Evolutionary conservation across 768 basidiomycete species (phyloP).

Genomic region (Postia placenta): DNA sequence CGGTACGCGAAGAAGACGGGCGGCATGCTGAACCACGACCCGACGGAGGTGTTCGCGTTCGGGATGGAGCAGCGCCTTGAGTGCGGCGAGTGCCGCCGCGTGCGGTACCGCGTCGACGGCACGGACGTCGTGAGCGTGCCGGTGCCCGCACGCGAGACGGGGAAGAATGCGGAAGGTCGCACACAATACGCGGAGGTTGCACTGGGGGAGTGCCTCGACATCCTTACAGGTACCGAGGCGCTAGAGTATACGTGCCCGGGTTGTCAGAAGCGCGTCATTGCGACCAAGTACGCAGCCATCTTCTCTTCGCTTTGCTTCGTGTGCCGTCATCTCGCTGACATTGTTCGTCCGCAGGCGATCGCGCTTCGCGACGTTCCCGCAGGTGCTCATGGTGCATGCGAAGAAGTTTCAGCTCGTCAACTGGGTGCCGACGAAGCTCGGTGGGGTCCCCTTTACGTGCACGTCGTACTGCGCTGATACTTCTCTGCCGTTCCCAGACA

Average conservation of each 20-base stretch:
- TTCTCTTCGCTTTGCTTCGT: background rate
- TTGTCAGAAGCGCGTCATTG: slow-evolving; percentile 64
- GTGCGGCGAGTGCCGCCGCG: slow-evolving; percentile 71
- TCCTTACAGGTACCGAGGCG: slow-evolving; percentile 50
- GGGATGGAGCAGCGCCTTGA: slow-evolving; percentile 84
- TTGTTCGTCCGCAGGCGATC: slow-evolving; percentile 43
- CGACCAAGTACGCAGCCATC: slow-evolving; percentile 55
- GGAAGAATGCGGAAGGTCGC: slow-evolving; percentile 56
- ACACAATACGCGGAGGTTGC: slow-evolving; percentile 54
- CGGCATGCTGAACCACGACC: slow-evolving; percentile 46
- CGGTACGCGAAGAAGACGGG: slow-evolving; percentile 50
- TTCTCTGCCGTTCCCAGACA: slow-evolving; percentile 48
- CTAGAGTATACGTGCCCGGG: slow-evolving; percentile 78
- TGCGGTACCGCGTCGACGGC: slow-evolving; percentile 75
- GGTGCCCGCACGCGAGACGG: slow-evolving; percentile 61
- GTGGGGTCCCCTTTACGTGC: slow-evolving; percentile 30
- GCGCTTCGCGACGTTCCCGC: slow-evolving; percentile 81
- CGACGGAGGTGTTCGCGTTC: slow-evolving; percentile 74
- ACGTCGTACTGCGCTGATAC: background rate
- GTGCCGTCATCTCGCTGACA: background rate
- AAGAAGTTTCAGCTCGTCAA: slow-evolving; percentile 93
- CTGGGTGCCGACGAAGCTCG: slow-evolving; percentile 95
- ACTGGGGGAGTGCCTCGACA: slow-evolving; percentile 56
- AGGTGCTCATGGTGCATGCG: slow-evolving; percentile 82
- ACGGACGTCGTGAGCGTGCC: slow-evolving; percentile 76